Conservation (phyloP, 148 eudicot species). For the Rhododendron henanense region DNA sequence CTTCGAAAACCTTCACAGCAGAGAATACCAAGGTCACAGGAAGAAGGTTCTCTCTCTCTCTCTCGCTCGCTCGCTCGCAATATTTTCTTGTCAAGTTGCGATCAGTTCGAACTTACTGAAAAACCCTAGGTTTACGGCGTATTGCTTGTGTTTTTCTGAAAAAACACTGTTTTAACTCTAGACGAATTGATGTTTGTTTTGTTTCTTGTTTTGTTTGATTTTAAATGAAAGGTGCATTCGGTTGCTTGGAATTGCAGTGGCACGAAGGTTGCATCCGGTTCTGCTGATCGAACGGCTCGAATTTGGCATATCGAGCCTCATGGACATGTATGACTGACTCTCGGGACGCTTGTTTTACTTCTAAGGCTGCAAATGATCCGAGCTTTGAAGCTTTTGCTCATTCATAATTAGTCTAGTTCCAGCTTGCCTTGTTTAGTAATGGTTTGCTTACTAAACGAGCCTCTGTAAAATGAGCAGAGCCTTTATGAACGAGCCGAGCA, state of each 20-base stretch:
- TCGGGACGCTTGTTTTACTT: neutral
- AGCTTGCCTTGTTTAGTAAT: too few species aligned
- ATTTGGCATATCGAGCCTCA: neutral
- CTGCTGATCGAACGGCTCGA: neutral
- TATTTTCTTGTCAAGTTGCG: too few species aligned
- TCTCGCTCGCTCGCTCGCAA: too few species aligned
- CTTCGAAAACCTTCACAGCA: too few species aligned
- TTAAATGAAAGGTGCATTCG: neutral
- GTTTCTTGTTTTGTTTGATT: too few species aligned
- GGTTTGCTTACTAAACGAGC: too few species aligned
- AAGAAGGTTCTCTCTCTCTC: too few species aligned
- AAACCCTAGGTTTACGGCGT: neutral
- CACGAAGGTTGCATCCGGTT: neutral
- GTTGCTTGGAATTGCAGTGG: neutral
- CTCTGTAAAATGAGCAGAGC: too few species aligned
- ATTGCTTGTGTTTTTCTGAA: neutral
- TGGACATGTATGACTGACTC: neutral
- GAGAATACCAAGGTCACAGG: too few species aligned
- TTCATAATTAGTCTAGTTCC: too few species aligned
- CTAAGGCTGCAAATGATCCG: neutral
- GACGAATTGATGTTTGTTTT: neutral
- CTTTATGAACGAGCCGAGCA: too few species aligned
- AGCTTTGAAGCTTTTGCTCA: too few species aligned
- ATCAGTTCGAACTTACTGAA: neutral
- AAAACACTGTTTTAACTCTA: neutral